These are phyloP conservation scores for Flaveria ramosissima DNA, from an alignment of 129 eudicot species.

Conservation along the genomic window DNA sequence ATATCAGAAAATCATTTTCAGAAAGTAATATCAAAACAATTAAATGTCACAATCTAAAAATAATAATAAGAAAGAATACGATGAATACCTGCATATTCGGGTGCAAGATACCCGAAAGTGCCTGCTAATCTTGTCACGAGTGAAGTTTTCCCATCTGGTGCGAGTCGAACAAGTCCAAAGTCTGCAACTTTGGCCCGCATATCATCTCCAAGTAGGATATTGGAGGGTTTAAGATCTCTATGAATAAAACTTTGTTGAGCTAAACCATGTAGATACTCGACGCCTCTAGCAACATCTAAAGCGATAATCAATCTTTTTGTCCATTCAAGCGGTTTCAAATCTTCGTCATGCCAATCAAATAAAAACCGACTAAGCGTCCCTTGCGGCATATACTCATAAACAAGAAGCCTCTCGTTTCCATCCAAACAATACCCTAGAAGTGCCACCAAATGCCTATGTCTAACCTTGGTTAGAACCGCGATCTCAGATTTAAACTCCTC, in stretches of 20 bases:
- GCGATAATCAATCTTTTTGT: constrained; percentile 57
- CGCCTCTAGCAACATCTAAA: constrained; percentile 62
- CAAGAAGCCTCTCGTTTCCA: constrained; percentile 68
- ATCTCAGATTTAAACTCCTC: constrained; percentile 63
- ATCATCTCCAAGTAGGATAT: constrained; percentile 58
- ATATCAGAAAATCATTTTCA: not conserved
- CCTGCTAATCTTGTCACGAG: constrained; percentile 61
- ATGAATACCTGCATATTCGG: constrained; percentile 83
- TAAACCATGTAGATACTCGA: constrained; percentile 59
- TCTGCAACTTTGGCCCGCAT: constrained; percentile 72
- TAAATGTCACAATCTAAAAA: not conserved
- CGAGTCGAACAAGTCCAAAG: constrained; percentile 58
- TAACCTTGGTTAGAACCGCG: constrained; percentile 54
- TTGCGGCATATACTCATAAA: constrained; percentile 68
- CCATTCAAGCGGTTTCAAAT: constrained; percentile 46
- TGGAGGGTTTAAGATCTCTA: constrained; percentile 57
- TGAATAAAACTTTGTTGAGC: constrained; percentile 61
- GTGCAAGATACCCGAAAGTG: constrained; percentile 92
- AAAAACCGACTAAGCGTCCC: constrained; percentile 56
- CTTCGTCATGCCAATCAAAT: constrained; percentile 38
- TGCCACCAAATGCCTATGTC: constrained; percentile 59
- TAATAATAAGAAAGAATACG: not conserved
- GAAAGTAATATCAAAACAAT: not conserved
- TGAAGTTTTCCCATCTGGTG: constrained; percentile 59
- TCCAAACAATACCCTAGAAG: constrained; percentile 55